Conservation (phyloP, 768 basidiomycete genomes). For the Mycena rosella region DNA sequence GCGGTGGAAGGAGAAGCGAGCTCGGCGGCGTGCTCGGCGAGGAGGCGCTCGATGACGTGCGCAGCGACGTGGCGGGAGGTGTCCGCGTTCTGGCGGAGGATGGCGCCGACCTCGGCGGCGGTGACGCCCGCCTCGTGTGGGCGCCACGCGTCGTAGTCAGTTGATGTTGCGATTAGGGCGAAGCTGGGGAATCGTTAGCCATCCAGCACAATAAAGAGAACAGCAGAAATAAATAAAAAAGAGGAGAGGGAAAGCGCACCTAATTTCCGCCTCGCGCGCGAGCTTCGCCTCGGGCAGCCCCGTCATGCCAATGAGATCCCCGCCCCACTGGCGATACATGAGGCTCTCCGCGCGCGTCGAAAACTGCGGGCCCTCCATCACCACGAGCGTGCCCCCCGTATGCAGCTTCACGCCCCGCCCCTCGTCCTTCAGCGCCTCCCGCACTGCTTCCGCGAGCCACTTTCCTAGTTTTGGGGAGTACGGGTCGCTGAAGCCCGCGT, state of each 20-base stretch:
- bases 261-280: slow-evolving; percentile 94
- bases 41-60: slow-evolving; percentile 76
- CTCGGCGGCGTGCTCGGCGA: slow-evolving; percentile 58
- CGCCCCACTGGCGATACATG: slow-evolving; percentile 95
- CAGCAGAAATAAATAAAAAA: too few species aligned
- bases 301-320: slow-evolving; percentile 97
- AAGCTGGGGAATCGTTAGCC: slow-evolving; percentile 66
- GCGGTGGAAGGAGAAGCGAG: too few species aligned
- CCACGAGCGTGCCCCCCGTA: slow-evolving; percentile 87
- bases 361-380: slow-evolving; percentile 98
- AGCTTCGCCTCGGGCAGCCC: slow-evolving; percentile 97
- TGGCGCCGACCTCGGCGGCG: slow-evolving; percentile 91
- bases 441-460: slow-evolving; percentile 77
- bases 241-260: slow-evolving; percentile 60
- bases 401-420: slow-evolving; percentile 78
- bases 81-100: slow-evolving; percentile 88
- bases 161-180: slow-evolving; percentile 89
- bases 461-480: slow-evolving; percentile 74
- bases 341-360: slow-evolving; percentile 96
- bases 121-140: slow-evolving; percentile 86
- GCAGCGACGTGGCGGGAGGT: slow-evolving; percentile 84
- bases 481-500: slow-evolving; percentile 95
- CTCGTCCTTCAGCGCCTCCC: slow-evolving; percentile 69
- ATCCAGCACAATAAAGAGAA: too few species aligned
- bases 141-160: slow-evolving; percentile 98